Evolutionary conservation across 805 yeast genomes (phyloP), one percentile per base, ranked within the genome.

Genomic region (Pichia occidentalis): DNA sequence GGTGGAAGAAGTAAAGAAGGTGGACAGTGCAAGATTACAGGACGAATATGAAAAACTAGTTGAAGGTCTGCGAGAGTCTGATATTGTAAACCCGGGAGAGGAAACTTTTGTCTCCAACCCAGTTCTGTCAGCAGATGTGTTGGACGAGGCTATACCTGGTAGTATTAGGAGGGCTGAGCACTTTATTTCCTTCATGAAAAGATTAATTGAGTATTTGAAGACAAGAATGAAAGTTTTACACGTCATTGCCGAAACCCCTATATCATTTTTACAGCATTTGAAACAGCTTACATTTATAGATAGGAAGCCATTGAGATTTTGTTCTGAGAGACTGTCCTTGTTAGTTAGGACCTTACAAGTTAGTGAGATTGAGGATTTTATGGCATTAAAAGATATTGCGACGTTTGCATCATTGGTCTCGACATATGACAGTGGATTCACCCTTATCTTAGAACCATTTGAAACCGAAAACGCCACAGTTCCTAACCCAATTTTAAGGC

Each of bases 151-250:
- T 0, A 78, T 92, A 9, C 99, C 99, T 0, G 99, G 99, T 10
- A 92, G 94, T 50, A 92, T 92, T 29, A 71, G 98, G 48, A 77
- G 95, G 52, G 99, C 97, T 0, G 97, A 94, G 54, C 98, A 92
- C 65, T 92, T 92, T 53, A 80, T 92, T 12, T 86, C 97, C 3
- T 92, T 92, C 54, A 68, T 92, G 57, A 85, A 88, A 53, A 68
- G 99, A 47, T 84, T 92, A 49, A 85, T 92, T 22, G 99, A 92
- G 55, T 92, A 92, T 61, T 65, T 92, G 52, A 92, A 90, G 54
- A 90, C 97, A 3, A 76, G 98, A 61, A 92, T 92, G 97, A 94
- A 92, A 64, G 96, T 92, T 3, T 63, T 94, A 34, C 96, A 90
- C 64, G 98, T 92, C 25, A 87, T 92, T 29, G 85, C 96, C n/a